Conservation (phyloP, 2,329 filamentous ascomycete genomes). For the Tolypocladium nubicola region DNA sequence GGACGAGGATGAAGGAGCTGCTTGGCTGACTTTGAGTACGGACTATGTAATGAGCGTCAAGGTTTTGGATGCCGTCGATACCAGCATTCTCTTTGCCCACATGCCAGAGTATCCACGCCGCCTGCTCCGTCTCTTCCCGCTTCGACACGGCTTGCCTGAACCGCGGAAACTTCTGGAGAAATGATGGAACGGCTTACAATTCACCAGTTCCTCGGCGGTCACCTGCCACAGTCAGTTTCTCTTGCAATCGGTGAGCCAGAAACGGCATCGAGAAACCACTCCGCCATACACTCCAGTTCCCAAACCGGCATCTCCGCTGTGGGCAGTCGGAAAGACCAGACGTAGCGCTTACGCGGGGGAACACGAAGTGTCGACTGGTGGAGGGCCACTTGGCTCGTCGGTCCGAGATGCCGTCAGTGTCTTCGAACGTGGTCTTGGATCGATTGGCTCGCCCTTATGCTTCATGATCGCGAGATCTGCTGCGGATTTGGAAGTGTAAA, state of each 20-base stretch:
- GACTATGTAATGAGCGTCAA: neutral
- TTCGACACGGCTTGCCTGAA: neutral
- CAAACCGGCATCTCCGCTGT: neutral
- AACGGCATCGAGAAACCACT: neutral
- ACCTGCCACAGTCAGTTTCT: neutral
- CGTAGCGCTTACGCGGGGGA: neutral
- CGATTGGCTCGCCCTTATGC: neutral
- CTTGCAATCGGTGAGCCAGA: neutral
- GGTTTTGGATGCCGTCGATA: neutral
- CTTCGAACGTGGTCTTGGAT: neutral
- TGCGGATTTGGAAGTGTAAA: neutral
- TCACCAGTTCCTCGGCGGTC: neutral
- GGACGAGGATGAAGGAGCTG: conserved; percentile 20
- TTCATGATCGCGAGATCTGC: neutral
- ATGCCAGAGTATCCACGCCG: neutral
- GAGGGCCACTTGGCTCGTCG: no score
- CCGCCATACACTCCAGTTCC: no score
- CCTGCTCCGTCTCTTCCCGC: neutral
- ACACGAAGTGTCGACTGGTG: neutral
- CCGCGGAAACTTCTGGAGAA: neutral
- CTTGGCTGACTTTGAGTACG: conserved; percentile 6
- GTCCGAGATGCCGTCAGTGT: neutral
- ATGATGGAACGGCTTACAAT: neutral
- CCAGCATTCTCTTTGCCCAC: neutral
- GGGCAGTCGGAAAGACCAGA: neutral